phyloP scores from a whole-genome alignment of 2,329 filamentous ascomycete species.

The Rhinocladiella mackenziei region DNA sequence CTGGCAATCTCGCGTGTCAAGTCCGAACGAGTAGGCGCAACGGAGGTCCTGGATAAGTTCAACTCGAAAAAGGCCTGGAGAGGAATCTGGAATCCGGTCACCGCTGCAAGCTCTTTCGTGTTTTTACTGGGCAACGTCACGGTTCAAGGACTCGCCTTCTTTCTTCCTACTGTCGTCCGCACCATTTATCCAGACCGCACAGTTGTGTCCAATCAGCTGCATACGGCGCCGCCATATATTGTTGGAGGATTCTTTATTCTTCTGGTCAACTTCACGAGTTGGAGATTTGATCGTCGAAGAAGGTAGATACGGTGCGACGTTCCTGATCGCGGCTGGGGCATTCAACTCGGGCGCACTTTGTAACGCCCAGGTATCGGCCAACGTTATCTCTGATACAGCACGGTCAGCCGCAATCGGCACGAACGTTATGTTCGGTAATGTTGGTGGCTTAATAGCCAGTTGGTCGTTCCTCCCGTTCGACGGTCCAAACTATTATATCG shows the following conservation, averaged over 20 bases:
- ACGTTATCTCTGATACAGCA: constrained; percentile 68
- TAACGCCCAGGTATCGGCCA: constrained; percentile 65
- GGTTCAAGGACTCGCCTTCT: constrained; percentile 67
- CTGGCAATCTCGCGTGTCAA: constrained; percentile 64
- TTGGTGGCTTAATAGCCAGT: constrained; percentile 65
- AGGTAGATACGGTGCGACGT: constrained; percentile 68
- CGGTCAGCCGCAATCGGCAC: constrained; percentile 63
- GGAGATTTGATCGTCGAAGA: constrained; percentile 56
- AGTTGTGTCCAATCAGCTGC: constrained; percentile 62
- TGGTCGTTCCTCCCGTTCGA: constrained; percentile 64
- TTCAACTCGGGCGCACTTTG: constrained; percentile 62
- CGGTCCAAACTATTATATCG: constrained; percentile 63
- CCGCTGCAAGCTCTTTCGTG: constrained; percentile 53
- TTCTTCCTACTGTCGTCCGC: constrained; percentile 64
- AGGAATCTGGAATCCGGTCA: constrained; percentile 63
- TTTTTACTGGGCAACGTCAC: constrained; percentile 67
- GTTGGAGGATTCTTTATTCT: constrained; percentile 65
- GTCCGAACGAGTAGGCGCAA: constrained; percentile 61
- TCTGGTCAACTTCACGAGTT: constrained; percentile 58
- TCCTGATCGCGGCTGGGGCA: constrained; percentile 62
- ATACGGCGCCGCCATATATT: constrained; percentile 66
- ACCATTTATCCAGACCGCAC: constrained; percentile 61
- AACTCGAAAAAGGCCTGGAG: constrained; percentile 56
- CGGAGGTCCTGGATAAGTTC: constrained; percentile 61
- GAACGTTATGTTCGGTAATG: constrained; percentile 67